Conservation (phyloP, 1,284 basidiomycete genomes). For the Cryptococcus deneoformans region DNA sequence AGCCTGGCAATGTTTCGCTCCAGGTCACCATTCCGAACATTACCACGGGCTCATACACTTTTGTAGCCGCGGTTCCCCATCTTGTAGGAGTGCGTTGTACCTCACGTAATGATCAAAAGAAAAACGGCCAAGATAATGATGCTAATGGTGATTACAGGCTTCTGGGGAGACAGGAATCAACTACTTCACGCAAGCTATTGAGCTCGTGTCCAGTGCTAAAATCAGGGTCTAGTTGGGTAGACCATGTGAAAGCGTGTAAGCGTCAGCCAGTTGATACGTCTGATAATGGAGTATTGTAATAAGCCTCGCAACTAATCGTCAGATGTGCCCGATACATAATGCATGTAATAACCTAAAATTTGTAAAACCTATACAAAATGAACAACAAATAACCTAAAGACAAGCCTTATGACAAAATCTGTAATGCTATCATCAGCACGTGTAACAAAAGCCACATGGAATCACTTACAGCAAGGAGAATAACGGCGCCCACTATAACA, state of each 20-base stretch:
- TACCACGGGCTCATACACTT: slow-evolving; percentile 8
- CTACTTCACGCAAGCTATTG: slow-evolving; percentile 24
- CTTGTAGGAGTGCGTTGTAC: slow-evolving; percentile 25
- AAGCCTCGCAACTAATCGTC: too few relatives aligned
- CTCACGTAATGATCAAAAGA: too few relatives aligned
- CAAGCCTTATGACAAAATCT: slow-evolving; percentile 1
- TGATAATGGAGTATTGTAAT: too few relatives aligned
- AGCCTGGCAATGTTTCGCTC: slow-evolving; percentile 14
- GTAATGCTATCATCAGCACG: not conserved
- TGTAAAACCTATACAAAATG: too few relatives aligned
- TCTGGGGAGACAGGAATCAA: slow-evolving; percentile 21
- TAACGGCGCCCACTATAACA: slow-evolving; percentile 80
- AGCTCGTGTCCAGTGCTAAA: slow-evolving; percentile 9
- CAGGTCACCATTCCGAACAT: slow-evolving; percentile 12
- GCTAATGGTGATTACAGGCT: slow-evolving; percentile 3
- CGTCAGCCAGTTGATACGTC: too few relatives aligned
- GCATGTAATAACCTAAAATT: too few relatives aligned
- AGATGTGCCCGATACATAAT: too few relatives aligned
- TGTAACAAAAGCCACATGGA: not conserved
- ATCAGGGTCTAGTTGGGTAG: not conserved
- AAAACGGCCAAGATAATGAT: not conserved
- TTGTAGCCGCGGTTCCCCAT: slow-evolving; percentile 23
- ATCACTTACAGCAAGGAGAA: slow-evolving; percentile 73
- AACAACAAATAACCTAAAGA: too few relatives aligned
- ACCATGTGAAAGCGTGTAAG: too few relatives aligned